These are phyloP conservation scores for Yamadazyma buinensis DNA, from an alignment of 1,139 yeast species.

Conservation along the genomic window DNA sequence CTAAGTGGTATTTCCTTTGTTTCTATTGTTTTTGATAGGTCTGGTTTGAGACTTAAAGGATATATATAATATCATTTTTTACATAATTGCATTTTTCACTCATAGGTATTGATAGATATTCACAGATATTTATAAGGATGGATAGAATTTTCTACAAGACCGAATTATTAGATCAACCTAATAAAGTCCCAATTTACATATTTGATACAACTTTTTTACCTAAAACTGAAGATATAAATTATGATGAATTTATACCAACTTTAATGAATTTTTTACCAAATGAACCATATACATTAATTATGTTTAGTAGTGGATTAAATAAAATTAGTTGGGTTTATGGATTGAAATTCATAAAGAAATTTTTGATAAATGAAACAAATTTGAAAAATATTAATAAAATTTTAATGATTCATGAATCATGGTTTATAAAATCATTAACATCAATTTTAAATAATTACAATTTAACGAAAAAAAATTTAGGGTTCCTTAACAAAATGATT, in stretches of 20 bases:
- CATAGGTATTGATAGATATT: too few species aligned
- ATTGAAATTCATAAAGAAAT: constrained; percentile 64
- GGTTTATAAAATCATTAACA: constrained; percentile 80
- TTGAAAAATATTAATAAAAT: constrained; percentile 48
- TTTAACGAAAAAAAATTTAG: constrained; percentile 30
- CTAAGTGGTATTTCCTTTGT: too few species aligned
- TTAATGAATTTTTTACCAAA: constrained; percentile 46
- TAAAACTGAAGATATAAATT: constrained; percentile 43
- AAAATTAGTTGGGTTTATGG: constrained; percentile 75
- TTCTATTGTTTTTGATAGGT: too few species aligned
- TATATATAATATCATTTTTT: too few species aligned
- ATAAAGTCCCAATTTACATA: constrained; percentile 63
- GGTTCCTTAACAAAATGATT: constrained; percentile 25
- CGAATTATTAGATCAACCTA: constrained; percentile 54
- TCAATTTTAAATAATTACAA: constrained; percentile 61
- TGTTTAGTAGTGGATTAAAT: constrained; percentile 78
- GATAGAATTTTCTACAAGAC: constrained; percentile 59
- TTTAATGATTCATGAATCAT: constrained; percentile 85
- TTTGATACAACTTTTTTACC: constrained; percentile 78
- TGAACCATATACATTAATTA: constrained; percentile 58
- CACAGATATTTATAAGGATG: constrained; percentile 19
- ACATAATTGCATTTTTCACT: too few species aligned
- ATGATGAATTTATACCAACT: constrained; percentile 39
- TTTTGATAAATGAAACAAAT: constrained; percentile 46
- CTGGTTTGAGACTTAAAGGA: too few species aligned